Evolutionary conservation across 1,139 yeast species (phyloP), one percentile per base, ranked within the genome.

Genomic region (Blastobotrys malaysiensis): DNA sequence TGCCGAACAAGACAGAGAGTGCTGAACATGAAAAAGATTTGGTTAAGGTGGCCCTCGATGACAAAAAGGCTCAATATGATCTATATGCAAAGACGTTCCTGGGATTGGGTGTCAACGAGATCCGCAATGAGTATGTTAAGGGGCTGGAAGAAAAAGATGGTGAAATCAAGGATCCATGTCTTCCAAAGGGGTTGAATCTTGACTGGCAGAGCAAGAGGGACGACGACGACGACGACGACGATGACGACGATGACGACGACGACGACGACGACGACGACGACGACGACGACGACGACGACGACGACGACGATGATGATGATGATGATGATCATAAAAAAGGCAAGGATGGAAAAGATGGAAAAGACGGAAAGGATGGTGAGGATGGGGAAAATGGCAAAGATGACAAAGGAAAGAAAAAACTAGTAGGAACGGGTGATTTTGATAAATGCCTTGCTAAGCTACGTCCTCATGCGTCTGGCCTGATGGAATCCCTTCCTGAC

Each of bases 51-150:
- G 73, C 75, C 18, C 70, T 87, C 48, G 66, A 67, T 18, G 55
- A 63, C 43, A 57, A 68, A 9, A 65, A 68, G 56, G 61, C 72
- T 16, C 63, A 71, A 9, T 81, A 73, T 59, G 70, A 77, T 54
- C 77, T 86, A 0, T 86, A 78, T 61, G 80, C 88, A 1, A 82
- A 83, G 56, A 82, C 89, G 0, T 85, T 83, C 64, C 72, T 87
- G 11, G 95, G 95, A 0, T 80, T 80, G 59, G 96, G 96, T 0
- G 82, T 88, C 68, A 79, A 80, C 58, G 88, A 86, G 63, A 89
- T 90, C 1, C 83, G 81, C 56, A 64, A 67, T 14, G 75, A 76
- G 54, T 85, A 81, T 63, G 66, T 80, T 16, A 70, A 73, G 16
- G 47, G 53, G 9, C 53, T 63, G 51, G 55, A 54, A 18, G 54